Percentiles rank a stretch among this genome's conserved stretches.
Conservation (phyloP, 1,139 yeast genomes). For the Debaryomyces fabryi region DNA sequence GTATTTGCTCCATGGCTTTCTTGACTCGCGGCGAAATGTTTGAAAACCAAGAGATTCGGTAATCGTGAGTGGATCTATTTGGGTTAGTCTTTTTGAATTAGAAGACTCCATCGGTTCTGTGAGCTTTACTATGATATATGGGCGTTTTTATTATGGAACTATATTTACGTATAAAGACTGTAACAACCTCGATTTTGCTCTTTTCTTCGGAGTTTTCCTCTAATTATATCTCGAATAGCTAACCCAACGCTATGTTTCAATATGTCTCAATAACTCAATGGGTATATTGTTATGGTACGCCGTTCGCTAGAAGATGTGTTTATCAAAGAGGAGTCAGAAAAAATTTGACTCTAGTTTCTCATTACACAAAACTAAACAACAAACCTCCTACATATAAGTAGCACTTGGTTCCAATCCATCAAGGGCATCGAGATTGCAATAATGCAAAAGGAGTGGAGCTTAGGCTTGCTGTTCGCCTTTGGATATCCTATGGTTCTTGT, state of each 20-base stretch:
- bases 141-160: neutral
- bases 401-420: neutral
- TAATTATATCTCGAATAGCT: neutral
- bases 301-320: neutral
- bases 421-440: neutral
- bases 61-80: constrained; percentile 66
- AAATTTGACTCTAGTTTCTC: constrained; percentile 4
- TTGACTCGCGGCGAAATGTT: constrained; percentile 61
- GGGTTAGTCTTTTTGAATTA: constrained; percentile 24
- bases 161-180: constrained; percentile 7
- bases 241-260: constrained; percentile 2
- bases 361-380: constrained; percentile 2
- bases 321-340: constrained; percentile 4
- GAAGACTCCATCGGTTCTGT: constrained; percentile 7
- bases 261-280: neutral
- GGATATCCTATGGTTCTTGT: constrained; percentile 40
- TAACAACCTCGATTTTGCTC: neutral
- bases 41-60: constrained; percentile 78
- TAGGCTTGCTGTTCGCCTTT: constrained; percentile 2
- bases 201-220: neutral
- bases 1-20: constrained; percentile 69
- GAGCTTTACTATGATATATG: constrained; percentile 1
- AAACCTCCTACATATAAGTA: neutral
- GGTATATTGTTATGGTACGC: neutral
- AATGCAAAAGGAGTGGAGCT: neutral